These are phyloP conservation scores for Colletotrichum tropicicola DNA, from an alignment of 2,329 filamentous ascomycete species.

Conservation along the genomic window DNA sequence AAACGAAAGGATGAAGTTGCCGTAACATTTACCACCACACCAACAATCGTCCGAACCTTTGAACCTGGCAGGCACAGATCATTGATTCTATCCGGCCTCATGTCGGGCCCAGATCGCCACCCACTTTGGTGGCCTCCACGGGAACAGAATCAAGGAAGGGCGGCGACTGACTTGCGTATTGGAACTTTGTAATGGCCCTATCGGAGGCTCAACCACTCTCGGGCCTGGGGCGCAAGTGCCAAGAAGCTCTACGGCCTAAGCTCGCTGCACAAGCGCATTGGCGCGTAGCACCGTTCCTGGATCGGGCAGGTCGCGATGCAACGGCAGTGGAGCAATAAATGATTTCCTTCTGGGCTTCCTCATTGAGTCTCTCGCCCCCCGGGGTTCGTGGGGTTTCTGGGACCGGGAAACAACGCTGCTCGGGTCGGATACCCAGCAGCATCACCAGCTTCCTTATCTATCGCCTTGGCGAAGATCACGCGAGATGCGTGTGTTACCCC, in stretches of 20 bases:
- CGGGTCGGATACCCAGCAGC: background rate
- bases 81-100: too few species aligned
- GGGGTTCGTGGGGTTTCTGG: background rate
- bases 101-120: too few species aligned
- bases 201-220: background rate
- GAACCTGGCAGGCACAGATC: too few species aligned
- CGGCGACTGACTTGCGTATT: background rate
- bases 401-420: background rate
- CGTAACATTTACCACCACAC: background rate
- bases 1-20: background rate
- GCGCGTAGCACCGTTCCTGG: constrained; percentile 11
- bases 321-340: background rate
- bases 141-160: background rate
- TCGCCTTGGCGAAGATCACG: constrained; percentile 20
- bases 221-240: background rate
- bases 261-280: constrained; percentile 3
- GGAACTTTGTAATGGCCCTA: background rate
- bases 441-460: constrained; percentile 19
- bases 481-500: background rate
- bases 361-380: constrained; percentile 7
- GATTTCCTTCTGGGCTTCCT: constrained; percentile 5
- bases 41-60: too few species aligned
- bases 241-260: constrained; percentile 5
- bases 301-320: constrained; percentile 11
- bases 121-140: too few species aligned